phyloP scores from a whole-genome alignment of 2,329 filamentous ascomycete genomes.

The Celoporthe dispersa region DNA sequence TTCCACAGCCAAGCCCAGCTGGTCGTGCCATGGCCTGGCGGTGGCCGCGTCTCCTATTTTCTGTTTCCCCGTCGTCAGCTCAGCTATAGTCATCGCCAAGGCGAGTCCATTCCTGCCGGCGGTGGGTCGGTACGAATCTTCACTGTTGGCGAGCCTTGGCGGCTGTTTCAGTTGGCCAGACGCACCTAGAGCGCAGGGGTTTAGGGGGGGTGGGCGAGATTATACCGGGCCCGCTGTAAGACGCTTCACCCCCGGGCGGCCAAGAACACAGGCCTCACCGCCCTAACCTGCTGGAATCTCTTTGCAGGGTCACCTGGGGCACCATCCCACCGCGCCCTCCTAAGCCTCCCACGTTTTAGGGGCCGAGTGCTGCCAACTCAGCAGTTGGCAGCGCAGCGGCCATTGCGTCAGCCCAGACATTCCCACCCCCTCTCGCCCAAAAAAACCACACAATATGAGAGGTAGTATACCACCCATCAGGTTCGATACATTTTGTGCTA shows the following conservation, averaged over 20 bases:
- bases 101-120: slow-evolving; percentile 9
- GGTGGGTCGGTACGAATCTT: slow-evolving; percentile 1
- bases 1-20: slow-evolving; percentile 1
- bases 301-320: neutral
- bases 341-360: neutral
- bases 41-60: slow-evolving; percentile 19
- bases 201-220: slow-evolving; percentile 10
- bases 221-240: neutral
- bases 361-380: neutral
- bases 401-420: slow-evolving; percentile 17
- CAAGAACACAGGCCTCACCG: neutral
- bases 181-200: slow-evolving; percentile 18
- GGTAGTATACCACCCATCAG: neutral
- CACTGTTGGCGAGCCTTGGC: slow-evolving; percentile 25
- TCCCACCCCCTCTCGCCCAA: too few species aligned
- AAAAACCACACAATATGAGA: neutral
- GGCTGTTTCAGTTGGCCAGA: slow-evolving; percentile 29
- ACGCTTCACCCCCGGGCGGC: neutral
- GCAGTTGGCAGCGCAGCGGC: neutral
- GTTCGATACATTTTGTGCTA: neutral
- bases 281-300: neutral
- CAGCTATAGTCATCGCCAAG: slow-evolving; percentile 27
- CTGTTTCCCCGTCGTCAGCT: slow-evolving; percentile 1
- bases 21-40: slow-evolving; percentile 8
- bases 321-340: too few species aligned